Percentiles rank a stretch among this genome's conserved stretches.
Conservation (phyloP, 2,329 filamentous ascomycete genomes). For the Bertia moriformis region DNA sequence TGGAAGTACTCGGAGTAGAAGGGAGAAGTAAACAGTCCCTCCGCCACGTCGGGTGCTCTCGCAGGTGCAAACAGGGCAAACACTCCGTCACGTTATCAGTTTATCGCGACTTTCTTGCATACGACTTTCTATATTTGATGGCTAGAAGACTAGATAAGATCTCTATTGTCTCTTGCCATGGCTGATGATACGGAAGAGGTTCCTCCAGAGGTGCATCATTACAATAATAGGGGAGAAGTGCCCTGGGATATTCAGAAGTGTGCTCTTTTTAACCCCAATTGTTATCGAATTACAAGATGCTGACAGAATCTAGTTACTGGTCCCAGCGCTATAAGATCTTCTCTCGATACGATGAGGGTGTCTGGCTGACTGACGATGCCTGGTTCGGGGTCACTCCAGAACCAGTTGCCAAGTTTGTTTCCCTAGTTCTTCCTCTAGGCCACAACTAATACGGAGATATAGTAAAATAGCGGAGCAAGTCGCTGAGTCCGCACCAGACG, state of each 20-base stretch:
- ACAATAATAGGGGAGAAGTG: slow-evolving; percentile 54
- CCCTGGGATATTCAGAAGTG: slow-evolving; percentile 78
- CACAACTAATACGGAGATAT: neutral
- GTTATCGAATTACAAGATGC: no score
- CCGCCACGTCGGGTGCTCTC: no score
- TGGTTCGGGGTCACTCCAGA: slow-evolving; percentile 98
- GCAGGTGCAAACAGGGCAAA: slow-evolving; percentile 1
- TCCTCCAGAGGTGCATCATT: slow-evolving; percentile 58
- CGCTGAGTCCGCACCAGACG: neutral
- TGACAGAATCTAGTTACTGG: slow-evolving; percentile 75
- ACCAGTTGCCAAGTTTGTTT: slow-evolving; percentile 62
- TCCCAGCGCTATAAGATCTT: slow-evolving; percentile 79
- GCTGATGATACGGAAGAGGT: neutral
- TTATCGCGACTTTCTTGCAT: no score
- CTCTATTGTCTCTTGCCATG: neutral
- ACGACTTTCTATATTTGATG: neutral
- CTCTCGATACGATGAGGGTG: slow-evolving; percentile 69
- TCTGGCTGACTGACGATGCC: slow-evolving; percentile 81
- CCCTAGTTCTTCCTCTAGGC: neutral
- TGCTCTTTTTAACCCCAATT: no score
- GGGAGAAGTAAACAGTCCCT: no score
- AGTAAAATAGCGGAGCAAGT: neutral
- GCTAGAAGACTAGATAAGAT: neutral
- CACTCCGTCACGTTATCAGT: neutral
- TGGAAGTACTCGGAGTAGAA: no score